These are phyloP conservation scores for Oenanthe sinensis DNA, from an alignment of 129 eudicot species.

Conservation along the genomic window DNA sequence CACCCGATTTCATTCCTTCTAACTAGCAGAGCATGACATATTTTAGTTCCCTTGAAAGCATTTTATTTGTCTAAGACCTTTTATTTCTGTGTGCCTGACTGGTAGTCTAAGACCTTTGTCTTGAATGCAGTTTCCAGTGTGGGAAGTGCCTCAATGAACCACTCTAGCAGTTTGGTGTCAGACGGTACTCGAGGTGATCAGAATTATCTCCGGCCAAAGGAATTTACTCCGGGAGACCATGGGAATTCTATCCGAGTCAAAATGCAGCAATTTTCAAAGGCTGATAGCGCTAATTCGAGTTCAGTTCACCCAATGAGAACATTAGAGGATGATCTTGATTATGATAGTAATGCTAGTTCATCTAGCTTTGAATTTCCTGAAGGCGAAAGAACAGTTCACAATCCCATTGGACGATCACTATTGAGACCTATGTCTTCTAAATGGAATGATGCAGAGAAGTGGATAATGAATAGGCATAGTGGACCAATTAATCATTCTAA, in stretches of 20 bases:
- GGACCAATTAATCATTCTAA: constrained; percentile 33
- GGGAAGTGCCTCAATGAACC: constrained; percentile 26
- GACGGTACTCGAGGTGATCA: constrained; percentile 33
- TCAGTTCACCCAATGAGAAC: constrained; percentile 70
- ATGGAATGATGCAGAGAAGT: constrained; percentile 97
- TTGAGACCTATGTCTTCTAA: constrained; percentile 82
- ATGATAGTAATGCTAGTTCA: constrained; percentile 80
- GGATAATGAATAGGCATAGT: constrained; percentile 72
- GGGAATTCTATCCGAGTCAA: constrained; percentile 24
- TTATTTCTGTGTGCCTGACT: background rate
- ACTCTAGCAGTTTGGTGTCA: constrained; percentile 15
- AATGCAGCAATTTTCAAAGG: constrained; percentile 24
- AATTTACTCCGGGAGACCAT: constrained; percentile 19
- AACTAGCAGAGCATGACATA: background rate
- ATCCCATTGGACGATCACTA: constrained; percentile 40
- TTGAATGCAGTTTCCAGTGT: constrained; percentile 41
- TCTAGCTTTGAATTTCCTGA: constrained; percentile 87
- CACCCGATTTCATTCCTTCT: background rate
- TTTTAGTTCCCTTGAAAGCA: background rate
- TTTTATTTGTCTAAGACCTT: background rate
- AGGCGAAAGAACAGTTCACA: constrained; percentile 53
- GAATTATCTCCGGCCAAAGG: constrained; percentile 19
- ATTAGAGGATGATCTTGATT: constrained; percentile 83
- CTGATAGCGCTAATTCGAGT: constrained; percentile 51
- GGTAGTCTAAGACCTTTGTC: constrained; percentile 10